These are phyloP conservation scores for Endoconidiophora laricicola DNA, from an alignment of 2,329 filamentous ascomycete species.

Conservation along the genomic window DNA sequence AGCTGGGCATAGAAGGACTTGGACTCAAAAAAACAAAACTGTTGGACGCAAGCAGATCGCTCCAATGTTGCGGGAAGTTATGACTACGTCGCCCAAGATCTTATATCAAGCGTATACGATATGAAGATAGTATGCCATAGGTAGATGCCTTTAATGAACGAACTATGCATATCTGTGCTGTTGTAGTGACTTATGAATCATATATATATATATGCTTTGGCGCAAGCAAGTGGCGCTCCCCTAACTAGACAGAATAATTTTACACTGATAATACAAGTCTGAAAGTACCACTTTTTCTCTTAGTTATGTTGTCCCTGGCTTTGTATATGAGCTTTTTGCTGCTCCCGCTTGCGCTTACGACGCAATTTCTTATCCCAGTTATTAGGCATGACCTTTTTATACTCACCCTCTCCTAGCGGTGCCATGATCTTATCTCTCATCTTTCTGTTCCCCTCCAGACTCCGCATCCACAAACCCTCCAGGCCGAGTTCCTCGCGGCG, in stretches of 20 bases:
- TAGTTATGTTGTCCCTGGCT: neutral
- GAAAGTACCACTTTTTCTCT: neutral
- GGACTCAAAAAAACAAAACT: constrained; percentile 47
- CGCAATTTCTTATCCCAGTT: constrained; percentile 12
- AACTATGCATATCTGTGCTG: neutral
- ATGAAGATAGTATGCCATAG: neutral
- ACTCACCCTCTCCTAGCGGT: neutral
- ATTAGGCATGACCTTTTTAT: constrained; percentile 4
- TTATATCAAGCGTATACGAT: neutral
- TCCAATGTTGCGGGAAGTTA: constrained; percentile 40
- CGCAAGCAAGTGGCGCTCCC: too few relatives aligned
- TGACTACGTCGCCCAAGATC: neutral
- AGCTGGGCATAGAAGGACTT: constrained; percentile 37
- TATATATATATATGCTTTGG: too few relatives aligned
- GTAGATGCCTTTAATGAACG: neutral
- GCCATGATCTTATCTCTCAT: constrained; percentile 16
- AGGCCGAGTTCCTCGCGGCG: constrained; percentile 35
- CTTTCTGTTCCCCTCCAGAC: constrained; percentile 19
- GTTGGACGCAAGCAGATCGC: constrained; percentile 54
- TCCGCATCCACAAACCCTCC: constrained; percentile 34
- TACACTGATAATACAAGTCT: neutral
- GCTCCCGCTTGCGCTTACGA: constrained; percentile 9
- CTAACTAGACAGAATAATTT: neutral
- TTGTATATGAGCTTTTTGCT: constrained; percentile 4
- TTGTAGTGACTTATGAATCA: too few relatives aligned